Evolutionary conservation across 1,284 basidiomycete species (phyloP).

Genomic region (Apiotrichum veenhuisii): DNA sequence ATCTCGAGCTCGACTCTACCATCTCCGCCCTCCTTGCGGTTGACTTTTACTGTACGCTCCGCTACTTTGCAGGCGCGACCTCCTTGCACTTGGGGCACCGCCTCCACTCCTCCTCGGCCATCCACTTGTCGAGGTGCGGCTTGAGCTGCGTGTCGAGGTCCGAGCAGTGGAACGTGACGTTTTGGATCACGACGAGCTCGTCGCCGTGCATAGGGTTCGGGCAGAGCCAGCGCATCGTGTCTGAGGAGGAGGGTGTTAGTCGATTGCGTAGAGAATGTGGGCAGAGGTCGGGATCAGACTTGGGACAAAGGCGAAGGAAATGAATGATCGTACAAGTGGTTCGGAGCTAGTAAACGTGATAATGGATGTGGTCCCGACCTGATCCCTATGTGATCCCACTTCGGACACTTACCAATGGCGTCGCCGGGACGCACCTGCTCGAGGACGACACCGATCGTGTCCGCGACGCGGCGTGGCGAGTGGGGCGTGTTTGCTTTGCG

Average conservation of each 20-base stretch:
- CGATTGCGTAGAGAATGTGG: too few species aligned
- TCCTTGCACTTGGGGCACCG: conserved; percentile 67
- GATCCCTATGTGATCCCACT: too few species aligned
- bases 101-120: conserved; percentile 58
- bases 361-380: too few species aligned
- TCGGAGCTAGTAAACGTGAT: too few species aligned
- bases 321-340: too few species aligned
- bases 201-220: conserved; percentile 57
- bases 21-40: background rate
- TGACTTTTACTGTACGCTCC: background rate
- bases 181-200: conserved; percentile 75
- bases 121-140: conserved; percentile 80
- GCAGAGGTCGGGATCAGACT: too few species aligned
- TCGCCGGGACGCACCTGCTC: conserved; percentile 75
- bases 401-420: conserved; percentile 51
- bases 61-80: conserved; percentile 54
- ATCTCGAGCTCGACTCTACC: too few species aligned
- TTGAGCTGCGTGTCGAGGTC: conserved; percentile 93
- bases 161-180: conserved; percentile 81
- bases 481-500: conserved; percentile 82
- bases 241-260: conserved; percentile 50
- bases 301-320: too few species aligned
- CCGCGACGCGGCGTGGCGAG: conserved; percentile 82
- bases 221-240: conserved; percentile 94
- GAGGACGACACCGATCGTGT: conserved; percentile 92